Evolutionary conservation across 2,329 filamentous ascomycete genomes (phyloP), one percentile per base, ranked within the genome.

Genomic region (Teratosphaeria viscida): DNA sequence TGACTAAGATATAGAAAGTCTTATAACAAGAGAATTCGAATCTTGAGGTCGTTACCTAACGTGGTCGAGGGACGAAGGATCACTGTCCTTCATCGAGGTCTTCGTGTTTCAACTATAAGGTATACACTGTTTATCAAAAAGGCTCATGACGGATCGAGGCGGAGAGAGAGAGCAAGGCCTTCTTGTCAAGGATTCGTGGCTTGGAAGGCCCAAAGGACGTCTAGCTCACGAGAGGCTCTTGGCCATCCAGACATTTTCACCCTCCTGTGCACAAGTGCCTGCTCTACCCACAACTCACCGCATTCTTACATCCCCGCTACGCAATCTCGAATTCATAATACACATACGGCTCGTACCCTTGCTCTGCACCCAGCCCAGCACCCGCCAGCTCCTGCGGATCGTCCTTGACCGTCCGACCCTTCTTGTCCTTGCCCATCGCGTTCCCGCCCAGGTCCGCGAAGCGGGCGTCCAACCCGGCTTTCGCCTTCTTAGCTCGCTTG

Each of bases 401-500:
- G 71, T 99, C 94, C 75, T 95, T 95, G 71, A 88, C 88, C 66
- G 94, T 86, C 65, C 89, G 86, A 29, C 94, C 94, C 70, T 92
- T 92, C 82, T 95, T 96, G 78, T 99, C 94, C 61, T 89, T 82
- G 14, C 89, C 89, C 67, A 97, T 91, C 0, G 94, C 94, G 69
- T 97, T 97, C 58, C 94, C 94, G 34, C 90, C 94, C 3, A 99
- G 82, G 75, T 96, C 96, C 27, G 90, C 91, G 77, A 92, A 99
- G 62, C 86, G 84, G 19, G 84, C 80, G 74, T 99, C 94, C 54
- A 99, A 81, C 8, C 75, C 76, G 16, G 70, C 61, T 67, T 79
- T 80, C 54, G 85, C 84, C 75, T 92, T 95, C 73, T 90, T 88
- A 4, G 84, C 83, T 47, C 85, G 78, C 77, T 96, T 97, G n/a